These are phyloP conservation scores for Colletotrichum spaethianum DNA, from an alignment of 2,329 filamentous ascomycete species.

Conservation along the genomic window DNA sequence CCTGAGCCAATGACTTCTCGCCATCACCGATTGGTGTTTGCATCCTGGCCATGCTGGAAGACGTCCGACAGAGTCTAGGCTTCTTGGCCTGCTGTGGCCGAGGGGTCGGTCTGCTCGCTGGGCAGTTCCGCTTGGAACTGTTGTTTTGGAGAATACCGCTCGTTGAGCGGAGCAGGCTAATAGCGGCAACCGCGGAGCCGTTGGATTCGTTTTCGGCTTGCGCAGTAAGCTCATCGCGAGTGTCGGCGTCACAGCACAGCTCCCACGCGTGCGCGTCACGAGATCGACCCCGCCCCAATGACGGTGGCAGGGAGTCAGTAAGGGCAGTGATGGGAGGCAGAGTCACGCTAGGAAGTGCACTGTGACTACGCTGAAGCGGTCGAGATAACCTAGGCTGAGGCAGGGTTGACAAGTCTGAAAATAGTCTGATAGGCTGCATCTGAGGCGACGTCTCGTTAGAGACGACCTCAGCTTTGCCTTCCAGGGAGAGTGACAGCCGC, in stretches of 20 bases:
- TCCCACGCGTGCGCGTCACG: slow-evolving; percentile 93
- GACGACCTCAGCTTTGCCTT: slow-evolving; percentile 91
- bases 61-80: slow-evolving; percentile 71
- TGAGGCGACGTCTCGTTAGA: slow-evolving; percentile 79
- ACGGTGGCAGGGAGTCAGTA: slow-evolving; percentile 67
- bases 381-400: slow-evolving; percentile 57
- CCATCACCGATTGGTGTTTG: slow-evolving; percentile 57
- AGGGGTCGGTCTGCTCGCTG: slow-evolving; percentile 42
- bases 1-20: not conserved
- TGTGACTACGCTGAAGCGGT: slow-evolving; percentile 78
- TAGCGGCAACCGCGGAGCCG: slow-evolving; percentile 85
- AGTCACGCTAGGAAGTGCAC: slow-evolving; percentile 72
- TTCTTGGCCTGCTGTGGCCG: slow-evolving; percentile 67
- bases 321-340: slow-evolving; percentile 70
- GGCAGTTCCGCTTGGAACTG: slow-evolving; percentile 75
- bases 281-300: slow-evolving; percentile 79
- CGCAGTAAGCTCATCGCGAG: slow-evolving; percentile 83
- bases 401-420: slow-evolving; percentile 63
- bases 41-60: slow-evolving; percentile 74
- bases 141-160: slow-evolving; percentile 69
- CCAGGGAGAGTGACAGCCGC: slow-evolving; percentile 85
- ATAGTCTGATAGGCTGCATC: slow-evolving; percentile 63
- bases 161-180: slow-evolving; percentile 83
- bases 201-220: slow-evolving; percentile 85
- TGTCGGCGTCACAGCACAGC: slow-evolving; percentile 86